A percentile compares a stretch with the other conserved stretches of the same genome.
Evolutionary conservation across 495 filamentous ascomycete genomes (phyloP).

Genomic region (Thozetella sp.): DNA sequence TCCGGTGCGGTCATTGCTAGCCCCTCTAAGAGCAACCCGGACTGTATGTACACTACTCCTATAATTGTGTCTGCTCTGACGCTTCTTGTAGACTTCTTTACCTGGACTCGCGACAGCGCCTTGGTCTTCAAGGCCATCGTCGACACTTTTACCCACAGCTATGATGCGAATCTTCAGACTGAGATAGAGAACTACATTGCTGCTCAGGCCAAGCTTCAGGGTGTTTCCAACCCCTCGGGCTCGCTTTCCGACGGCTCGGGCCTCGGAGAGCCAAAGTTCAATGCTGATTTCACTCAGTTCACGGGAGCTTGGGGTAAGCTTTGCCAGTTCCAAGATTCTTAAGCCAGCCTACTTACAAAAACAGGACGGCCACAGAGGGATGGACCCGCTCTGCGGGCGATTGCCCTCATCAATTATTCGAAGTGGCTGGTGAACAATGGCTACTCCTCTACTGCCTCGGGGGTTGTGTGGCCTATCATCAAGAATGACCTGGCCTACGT

Average conservation of each 20-base stretch:
- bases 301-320: slow-evolving; percentile 60
- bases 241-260: slow-evolving; percentile 48
- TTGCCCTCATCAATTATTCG: slow-evolving; percentile 50
- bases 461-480: slow-evolving; percentile 62
- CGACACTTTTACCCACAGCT: slow-evolving; percentile 58
- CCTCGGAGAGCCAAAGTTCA: slow-evolving; percentile 64
- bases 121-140: slow-evolving; percentile 63
- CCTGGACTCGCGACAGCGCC: slow-evolving; percentile 75
- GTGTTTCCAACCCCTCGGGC: slow-evolving; percentile 62
- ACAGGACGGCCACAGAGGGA: slow-evolving; percentile 64
- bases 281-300: slow-evolving; percentile 60
- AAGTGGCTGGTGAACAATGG: slow-evolving; percentile 51
- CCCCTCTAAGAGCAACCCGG: slow-evolving; percentile 57
- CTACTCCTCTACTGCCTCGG: slow-evolving; percentile 35
- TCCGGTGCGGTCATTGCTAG: slow-evolving; percentile 63
- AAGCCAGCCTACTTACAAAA: too few relatives aligned
- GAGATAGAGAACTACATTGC: slow-evolving; percentile 60
- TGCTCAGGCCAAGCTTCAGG: slow-evolving; percentile 63
- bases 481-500: slow-evolving; percentile 72
- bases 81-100: slow-evolving; percentile 52
- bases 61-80: neutral
- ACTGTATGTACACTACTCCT: slow-evolving; percentile 56
- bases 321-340: neutral
- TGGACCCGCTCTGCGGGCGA: slow-evolving; percentile 70
- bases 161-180: slow-evolving; percentile 48